phyloP scores from a whole-genome alignment of 2,329 filamentous ascomycete genomes.

The Ophiosphaerella herpotricha region DNA sequence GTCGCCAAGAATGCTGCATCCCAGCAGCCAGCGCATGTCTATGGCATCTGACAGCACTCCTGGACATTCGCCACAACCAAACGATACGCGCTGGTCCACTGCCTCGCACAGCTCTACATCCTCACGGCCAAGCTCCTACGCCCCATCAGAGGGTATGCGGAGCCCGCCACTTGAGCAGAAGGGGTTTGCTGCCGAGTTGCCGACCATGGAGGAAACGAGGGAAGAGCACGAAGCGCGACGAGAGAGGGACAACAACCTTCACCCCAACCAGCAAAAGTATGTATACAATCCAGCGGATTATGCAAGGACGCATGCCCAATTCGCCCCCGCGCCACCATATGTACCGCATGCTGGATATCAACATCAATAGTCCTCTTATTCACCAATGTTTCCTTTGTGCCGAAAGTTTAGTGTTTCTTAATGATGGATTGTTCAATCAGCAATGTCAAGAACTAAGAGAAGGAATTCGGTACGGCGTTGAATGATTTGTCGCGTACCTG shows the following conservation, averaged over 20 bases:
- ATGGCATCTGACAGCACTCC: conserved; percentile 22
- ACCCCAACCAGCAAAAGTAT: conserved; percentile 28
- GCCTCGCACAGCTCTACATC: conserved; percentile 30
- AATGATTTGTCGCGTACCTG: too few species aligned
- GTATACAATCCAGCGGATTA: conserved; percentile 44
- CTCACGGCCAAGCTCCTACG: conserved; percentile 44
- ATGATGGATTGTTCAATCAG: too few species aligned
- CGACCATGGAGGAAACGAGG: conserved; percentile 42
- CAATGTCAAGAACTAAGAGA: too few species aligned
- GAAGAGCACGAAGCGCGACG: conserved; percentile 36
- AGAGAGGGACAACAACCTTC: conserved; percentile 22
- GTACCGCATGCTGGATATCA: conserved; percentile 5
- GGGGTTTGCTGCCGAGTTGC: conserved; percentile 39
- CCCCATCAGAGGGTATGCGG: conserved; percentile 40
- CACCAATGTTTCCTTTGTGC: too few species aligned
- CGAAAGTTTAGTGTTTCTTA: too few species aligned
- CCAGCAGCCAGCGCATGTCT: conserved; percentile 29
- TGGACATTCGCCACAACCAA: conserved; percentile 29
- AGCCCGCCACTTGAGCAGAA: conserved; percentile 42
- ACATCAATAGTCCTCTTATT: too few species aligned
- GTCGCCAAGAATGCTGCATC: conserved; percentile 33
- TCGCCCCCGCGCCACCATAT: conserved; percentile 12
- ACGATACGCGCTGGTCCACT: conserved; percentile 40
- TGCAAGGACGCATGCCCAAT: conserved; percentile 21
- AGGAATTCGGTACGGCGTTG: too few species aligned